These are phyloP conservation scores for Hydrangea macrophylla DNA, from an alignment of 148 eudicot species.

Conservation along the genomic window DNA sequence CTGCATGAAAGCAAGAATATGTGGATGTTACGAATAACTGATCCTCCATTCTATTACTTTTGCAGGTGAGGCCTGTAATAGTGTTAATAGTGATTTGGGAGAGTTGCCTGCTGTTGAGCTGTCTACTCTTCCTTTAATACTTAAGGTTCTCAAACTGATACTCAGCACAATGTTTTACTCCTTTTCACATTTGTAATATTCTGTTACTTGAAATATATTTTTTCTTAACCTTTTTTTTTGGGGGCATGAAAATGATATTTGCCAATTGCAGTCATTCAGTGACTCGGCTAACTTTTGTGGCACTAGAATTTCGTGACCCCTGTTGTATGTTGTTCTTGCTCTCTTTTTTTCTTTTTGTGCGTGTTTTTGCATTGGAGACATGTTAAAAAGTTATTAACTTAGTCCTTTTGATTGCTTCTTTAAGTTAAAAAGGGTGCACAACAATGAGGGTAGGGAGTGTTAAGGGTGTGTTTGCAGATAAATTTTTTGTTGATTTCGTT, in stretches of 20 bases:
- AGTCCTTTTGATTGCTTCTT: no score
- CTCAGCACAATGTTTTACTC: conserved; percentile 3
- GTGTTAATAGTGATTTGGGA: conserved; percentile 65
- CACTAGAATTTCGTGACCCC: background rate
- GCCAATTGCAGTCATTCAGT: background rate
- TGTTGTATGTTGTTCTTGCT: no score
- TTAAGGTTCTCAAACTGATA: conserved; percentile 56
- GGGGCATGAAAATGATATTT: background rate
- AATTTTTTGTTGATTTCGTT: no score
- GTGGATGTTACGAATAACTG: background rate
- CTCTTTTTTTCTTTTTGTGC: background rate
- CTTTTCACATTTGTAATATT: background rate
- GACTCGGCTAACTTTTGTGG: background rate
- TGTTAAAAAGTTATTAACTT: no score
- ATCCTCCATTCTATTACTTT: conserved; percentile 9
- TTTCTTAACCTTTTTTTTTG: background rate
- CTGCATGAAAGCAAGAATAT: background rate
- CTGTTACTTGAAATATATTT: background rate
- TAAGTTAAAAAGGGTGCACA: no score
- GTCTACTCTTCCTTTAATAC: conserved; percentile 75
- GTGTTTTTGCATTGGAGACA: no score
- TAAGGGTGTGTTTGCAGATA: no score
- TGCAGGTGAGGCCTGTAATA: conserved; percentile 79
- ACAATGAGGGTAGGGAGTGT: no score
- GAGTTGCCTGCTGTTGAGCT: conserved; percentile 93